Evolutionary conservation across 352 stramenopile genomes (phyloP), one percentile per base, ranked within the genome.

Genomic region (Phytopythium vexans): DNA sequence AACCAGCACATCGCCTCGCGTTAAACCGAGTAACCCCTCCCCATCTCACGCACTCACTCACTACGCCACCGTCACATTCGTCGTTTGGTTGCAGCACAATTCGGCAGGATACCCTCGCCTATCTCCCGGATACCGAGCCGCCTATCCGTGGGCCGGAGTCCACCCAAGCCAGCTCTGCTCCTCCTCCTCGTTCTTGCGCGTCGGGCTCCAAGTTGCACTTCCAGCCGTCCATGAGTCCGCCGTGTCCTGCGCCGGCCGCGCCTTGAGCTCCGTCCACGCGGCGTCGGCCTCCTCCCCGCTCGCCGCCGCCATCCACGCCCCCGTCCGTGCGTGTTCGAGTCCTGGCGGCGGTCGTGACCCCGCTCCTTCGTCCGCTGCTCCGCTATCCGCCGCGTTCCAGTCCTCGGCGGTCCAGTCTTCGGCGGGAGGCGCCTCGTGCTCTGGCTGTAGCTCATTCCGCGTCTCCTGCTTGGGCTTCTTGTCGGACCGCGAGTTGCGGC

Each of bases 401-500:
- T 27, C 21, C 21, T 27, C 21, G 21, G 21, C 21, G 21, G 21
- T 27, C 21, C 21, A 27, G 21, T 27, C 21, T 27, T 27, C 21
- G 21, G 21, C 21, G 21, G 21, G 21, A 1, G 21, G 21, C 2
- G 21, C 21, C 21, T 27, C 21, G 21, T 27, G 58, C 12, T 60
- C 50, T 39, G 60, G 59, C 32, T 41, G 40, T 35, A 60, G 54
- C 43, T 46, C 42, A 2, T 58, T 72, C 21, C 21, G 21, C 21
- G 21, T 27, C 21, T 27, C 8, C 43, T 37, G 16, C 27, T 43
- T 52, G 33, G 8, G 11, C n/a, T 52, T 46, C 33, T 52, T 52
- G 43, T 41, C 33, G 14, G 53, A 34, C 54, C 50, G 54, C 34
- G 56, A 46, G 50, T 56, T 63, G 40, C 46, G 58, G n/a, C 56